Evolutionary conservation across 441 rosid species (phyloP).

Genomic region (Rhodomyrtus psidioides): DNA sequence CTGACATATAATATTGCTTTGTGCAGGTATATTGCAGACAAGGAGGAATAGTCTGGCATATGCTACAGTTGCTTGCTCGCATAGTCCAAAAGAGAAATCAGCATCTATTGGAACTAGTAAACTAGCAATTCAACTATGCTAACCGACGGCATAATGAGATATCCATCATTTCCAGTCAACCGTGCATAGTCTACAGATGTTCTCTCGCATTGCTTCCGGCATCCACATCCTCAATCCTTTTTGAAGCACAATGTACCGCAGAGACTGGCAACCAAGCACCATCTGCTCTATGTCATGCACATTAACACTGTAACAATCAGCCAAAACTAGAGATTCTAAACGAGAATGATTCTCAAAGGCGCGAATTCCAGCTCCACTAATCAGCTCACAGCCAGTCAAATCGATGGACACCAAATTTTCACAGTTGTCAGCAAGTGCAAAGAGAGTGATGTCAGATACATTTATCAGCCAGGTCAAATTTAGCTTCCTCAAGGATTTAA

Average conservation of each 20-base stretch:
- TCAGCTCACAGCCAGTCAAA: slow-evolving; percentile 35
- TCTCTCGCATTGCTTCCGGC: slow-evolving; percentile 6
- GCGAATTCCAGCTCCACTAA: slow-evolving; percentile 26
- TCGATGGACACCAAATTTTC: slow-evolving; percentile 23
- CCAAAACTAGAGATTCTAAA: slow-evolving; percentile 22
- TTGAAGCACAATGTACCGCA: slow-evolving; percentile 22
- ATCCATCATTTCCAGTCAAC: slow-evolving; percentile 29
- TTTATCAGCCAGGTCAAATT: slow-evolving; percentile 39
- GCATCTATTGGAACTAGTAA: background rate
- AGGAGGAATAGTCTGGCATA: background rate
- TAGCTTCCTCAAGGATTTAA: slow-evolving; percentile 21
- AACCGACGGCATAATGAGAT: background rate
- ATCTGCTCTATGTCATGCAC: slow-evolving; percentile 6
- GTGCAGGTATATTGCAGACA: background rate
- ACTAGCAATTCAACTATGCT: background rate
- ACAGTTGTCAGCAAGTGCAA: slow-evolving; percentile 25
- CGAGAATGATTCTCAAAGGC: slow-evolving; percentile 20
- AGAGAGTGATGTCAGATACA: slow-evolving; percentile 22
- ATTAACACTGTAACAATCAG: slow-evolving; percentile 19
- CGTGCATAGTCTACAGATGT: slow-evolving; percentile 13
- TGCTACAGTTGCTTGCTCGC: background rate
- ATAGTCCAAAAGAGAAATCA: background rate
- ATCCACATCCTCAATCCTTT: slow-evolving; percentile 26
- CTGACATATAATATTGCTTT: background rate
- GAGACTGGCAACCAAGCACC: slow-evolving; percentile 18